A percentile compares a stretch with the other conserved stretches of the same genome.
Conservation (phyloP, 768 basidiomycete species). For the Boletus vinaceobasis region DNA sequence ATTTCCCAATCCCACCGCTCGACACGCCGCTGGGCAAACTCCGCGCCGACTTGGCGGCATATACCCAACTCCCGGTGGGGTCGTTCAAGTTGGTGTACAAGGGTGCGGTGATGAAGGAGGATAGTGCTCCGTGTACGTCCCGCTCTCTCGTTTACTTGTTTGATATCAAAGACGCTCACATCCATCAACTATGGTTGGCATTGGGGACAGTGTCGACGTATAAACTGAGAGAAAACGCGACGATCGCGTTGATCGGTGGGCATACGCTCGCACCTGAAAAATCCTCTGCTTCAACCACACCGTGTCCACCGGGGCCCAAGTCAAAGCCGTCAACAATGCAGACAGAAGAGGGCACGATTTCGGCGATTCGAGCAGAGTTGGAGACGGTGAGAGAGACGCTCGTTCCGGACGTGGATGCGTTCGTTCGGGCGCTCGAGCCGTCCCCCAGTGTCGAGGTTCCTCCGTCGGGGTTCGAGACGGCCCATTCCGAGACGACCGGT, state of each 20-base stretch:
- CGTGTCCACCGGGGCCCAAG: neutral
- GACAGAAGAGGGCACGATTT: slow-evolving; percentile 39
- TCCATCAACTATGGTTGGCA: neutral
- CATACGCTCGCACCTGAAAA: slow-evolving; percentile 23
- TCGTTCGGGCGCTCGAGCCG: slow-evolving; percentile 38
- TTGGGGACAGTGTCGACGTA: slow-evolving; percentile 65
- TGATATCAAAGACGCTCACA: slow-evolving; percentile 16
- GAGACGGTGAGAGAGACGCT: slow-evolving; percentile 51
- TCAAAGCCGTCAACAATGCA: slow-evolving; percentile 11
- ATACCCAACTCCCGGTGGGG: slow-evolving; percentile 65
- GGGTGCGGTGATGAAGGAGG: slow-evolving; percentile 89
- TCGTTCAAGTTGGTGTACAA: slow-evolving; percentile 87
- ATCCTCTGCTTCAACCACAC: neutral
- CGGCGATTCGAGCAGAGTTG: slow-evolving; percentile 38
- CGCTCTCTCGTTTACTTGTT: neutral
- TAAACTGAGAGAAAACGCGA: slow-evolving; percentile 63
- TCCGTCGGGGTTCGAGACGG: neutral
- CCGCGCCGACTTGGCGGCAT: slow-evolving; percentile 60
- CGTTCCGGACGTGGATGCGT: slow-evolving; percentile 53
- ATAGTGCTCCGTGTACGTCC: slow-evolving; percentile 57
- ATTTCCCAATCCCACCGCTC: slow-evolving; percentile 54
- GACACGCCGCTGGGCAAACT: slow-evolving; percentile 56
- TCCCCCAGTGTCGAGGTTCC: neutral
- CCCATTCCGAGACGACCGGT: neutral
- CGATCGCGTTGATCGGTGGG: slow-evolving; percentile 66